Evolutionary conservation across 2,329 filamentous ascomycete species (phyloP), one percentile per base, ranked within the genome.

Genomic region (Monilinia fructicola): DNA sequence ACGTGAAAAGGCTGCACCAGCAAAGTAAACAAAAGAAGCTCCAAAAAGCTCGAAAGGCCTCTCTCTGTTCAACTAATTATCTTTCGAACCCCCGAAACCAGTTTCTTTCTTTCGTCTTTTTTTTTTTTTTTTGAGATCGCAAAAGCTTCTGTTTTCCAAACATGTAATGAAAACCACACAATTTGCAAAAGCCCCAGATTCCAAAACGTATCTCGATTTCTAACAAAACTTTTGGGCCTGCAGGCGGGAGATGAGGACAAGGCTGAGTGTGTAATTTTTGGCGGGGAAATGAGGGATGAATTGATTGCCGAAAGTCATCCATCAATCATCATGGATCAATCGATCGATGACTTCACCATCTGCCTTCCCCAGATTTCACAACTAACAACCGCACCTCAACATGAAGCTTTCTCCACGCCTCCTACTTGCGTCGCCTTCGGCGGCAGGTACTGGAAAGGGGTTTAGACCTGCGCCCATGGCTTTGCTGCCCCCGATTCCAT

Each of bases 401-500:
- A 75, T 75, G 74, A 72, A 68, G 66, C 58, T 71, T 54, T 53
- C 58, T 56, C 68, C 65, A 48, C 69, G 73, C 28, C 66, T 74
- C 16, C 46, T 73, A n/a, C 69, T 72, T 64, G 74, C 74, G 5
- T 71, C 69, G 54, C 65, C 73, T n/a, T 69, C 73, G 14, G 35
- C 69, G 28, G 64, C 68, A 23, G 73, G 73, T n/a, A 56, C 69
- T 4, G 56, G 66, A 14, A 71, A 67, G 42, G 71, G 69, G 1
- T 68, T 76, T 21, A 69, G 67, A 48, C 71, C 74, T 28, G 68
- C 71, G 4, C 74, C 74, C 40, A 54, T 76, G 67, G 75, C 73
- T 42, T 68, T 77, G 28, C 62, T 77, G 14, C 75, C 76, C 12
- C 75, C 75, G 0, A 90, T 98, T 58, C 92, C 89, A 2, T 85